Percentiles rank a stretch among this genome's conserved stretches.
Conservation (phyloP, 768 basidiomycete genomes). For the Suillus subalutaceus region DNA sequence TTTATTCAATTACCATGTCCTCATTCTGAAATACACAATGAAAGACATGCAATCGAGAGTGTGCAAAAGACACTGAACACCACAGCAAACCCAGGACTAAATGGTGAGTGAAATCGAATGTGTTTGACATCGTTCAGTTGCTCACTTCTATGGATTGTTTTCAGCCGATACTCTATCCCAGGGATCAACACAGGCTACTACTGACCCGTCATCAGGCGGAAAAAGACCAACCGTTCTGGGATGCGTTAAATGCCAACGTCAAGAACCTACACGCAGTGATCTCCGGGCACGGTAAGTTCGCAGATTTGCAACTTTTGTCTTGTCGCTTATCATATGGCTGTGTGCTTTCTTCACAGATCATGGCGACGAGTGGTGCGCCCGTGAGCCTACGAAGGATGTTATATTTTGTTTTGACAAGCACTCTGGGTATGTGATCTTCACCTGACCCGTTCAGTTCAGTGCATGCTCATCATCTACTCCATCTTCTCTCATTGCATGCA, state of each 20-base stretch:
- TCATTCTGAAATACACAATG: conserved; percentile 5
- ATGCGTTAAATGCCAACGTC: conserved; percentile 56
- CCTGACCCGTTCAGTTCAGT: neutral
- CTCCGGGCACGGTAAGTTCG: conserved; percentile 65
- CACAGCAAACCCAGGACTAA: conserved; percentile 44
- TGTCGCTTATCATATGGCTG: neutral
- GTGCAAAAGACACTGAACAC: conserved; percentile 41
- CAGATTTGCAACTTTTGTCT: conserved; percentile 10
- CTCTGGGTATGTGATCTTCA: conserved; percentile 53
- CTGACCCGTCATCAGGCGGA: conserved; percentile 36
- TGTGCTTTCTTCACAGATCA: conserved; percentile 52
- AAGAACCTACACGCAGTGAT: conserved; percentile 69
- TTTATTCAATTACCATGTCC: neutral
- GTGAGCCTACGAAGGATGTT: conserved; percentile 60
- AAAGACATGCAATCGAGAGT: conserved; percentile 31
- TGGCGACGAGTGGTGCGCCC: conserved; percentile 79
- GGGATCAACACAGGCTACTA: conserved; percentile 66
- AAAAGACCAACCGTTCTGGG: conserved; percentile 67
- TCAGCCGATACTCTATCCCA: conserved; percentile 53
- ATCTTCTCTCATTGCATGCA: conserved; percentile 5
- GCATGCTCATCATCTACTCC: neutral
- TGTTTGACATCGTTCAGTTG: neutral
- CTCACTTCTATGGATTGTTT: neutral
- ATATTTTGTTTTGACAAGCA: conserved; percentile 81
- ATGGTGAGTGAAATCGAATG: conserved; percentile 31